phyloP scores from a whole-genome alignment of 108 stramenopile species.

The Nitzschia putrida region DNA sequence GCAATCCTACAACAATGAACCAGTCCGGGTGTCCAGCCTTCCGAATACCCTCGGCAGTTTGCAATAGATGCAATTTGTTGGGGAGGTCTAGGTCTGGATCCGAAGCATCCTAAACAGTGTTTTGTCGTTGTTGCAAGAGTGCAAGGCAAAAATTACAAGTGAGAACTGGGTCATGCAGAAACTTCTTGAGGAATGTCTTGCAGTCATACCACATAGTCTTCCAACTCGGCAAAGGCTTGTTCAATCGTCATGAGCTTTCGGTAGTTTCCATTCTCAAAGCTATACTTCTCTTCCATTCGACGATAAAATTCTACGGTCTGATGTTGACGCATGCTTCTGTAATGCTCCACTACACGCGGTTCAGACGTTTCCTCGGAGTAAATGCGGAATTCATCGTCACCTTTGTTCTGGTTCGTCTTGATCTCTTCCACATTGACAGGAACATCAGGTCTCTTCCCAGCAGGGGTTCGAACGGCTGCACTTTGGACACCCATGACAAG shows the following conservation, averaged over 20 bases:
- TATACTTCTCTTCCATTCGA: conserved; percentile 67
- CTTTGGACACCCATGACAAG: too few species aligned
- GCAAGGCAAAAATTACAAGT: background rate
- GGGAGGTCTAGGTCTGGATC: conserved; percentile 81
- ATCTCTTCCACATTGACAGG: conserved; percentile 39
- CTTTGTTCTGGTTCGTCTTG: conserved; percentile 56
- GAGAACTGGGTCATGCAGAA: background rate
- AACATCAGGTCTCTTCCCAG: conserved; percentile 11
- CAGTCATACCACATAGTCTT: conserved; percentile 53
- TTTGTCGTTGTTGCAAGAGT: background rate
- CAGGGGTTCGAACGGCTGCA: too few species aligned
- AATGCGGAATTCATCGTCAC: conserved; percentile 61
- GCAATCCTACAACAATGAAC: conserved; percentile 68
- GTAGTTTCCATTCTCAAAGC: conserved; percentile 36
- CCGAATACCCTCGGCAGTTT: conserved; percentile 82
- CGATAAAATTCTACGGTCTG: conserved; percentile 68
- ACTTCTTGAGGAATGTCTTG: background rate
- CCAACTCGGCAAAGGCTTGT: conserved; percentile 71
- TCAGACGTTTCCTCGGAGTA: conserved; percentile 46
- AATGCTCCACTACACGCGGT: conserved; percentile 54
- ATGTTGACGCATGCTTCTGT: conserved; percentile 55
- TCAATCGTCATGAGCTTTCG: conserved; percentile 70
- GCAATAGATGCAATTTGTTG: conserved; percentile 71
- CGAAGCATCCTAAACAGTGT: conserved; percentile 49
- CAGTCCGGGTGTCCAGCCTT: conserved; percentile 76